Evolutionary conservation across 2,329 filamentous ascomycete species (phyloP).

Genomic region (Cercospora nicotianae): DNA sequence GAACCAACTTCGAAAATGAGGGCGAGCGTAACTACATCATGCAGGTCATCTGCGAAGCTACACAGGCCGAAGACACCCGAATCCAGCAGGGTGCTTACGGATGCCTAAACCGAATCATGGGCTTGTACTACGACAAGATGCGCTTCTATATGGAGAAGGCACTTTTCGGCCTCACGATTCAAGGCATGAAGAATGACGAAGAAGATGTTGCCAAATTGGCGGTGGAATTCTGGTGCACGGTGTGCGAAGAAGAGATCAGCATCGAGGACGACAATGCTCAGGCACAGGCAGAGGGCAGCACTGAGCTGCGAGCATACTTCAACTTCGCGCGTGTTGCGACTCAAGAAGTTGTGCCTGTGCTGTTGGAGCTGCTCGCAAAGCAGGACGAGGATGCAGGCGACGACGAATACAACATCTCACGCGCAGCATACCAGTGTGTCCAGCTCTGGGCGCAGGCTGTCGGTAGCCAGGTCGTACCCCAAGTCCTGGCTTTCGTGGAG

Average conservation of each 20-base stretch:
- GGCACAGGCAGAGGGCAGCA: conserved; percentile 67
- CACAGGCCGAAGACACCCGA: conserved; percentile 83
- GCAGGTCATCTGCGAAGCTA: conserved; percentile 99
- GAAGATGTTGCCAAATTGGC: conserved; percentile 98
- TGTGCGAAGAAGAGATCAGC: conserved; percentile 96
- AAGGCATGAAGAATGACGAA: conserved; percentile 97
- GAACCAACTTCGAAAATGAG: conserved; percentile 98
- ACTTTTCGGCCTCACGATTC: conserved; percentile 91
- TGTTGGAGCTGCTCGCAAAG: conserved; percentile 85
- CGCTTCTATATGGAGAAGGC: conserved; percentile 99
- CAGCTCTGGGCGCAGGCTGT: conserved; percentile 95
- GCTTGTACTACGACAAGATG: conserved; percentile 99
- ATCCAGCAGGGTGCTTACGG: conserved; percentile 97
- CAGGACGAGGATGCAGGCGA: conserved; percentile 96
- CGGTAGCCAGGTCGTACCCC: conserved; percentile 75
- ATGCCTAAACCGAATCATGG: conserved; percentile 98
- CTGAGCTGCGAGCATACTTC: conserved; percentile 88
- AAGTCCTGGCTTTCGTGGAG: conserved; percentile 90
- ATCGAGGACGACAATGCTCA: conserved; percentile 96
- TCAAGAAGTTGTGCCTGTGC: conserved; percentile 88
- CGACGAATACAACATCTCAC: conserved; percentile 95
- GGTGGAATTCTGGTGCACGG: conserved; percentile 99
- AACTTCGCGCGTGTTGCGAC: conserved; percentile 94
- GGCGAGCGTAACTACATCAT: conserved; percentile 99
- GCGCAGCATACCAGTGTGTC: conserved; percentile 93